A percentile compares a stretch with the other conserved stretches of the same genome.
Conservation (phyloP, 306 rosid genomes). For the Lithocarpus polystachyus region DNA sequence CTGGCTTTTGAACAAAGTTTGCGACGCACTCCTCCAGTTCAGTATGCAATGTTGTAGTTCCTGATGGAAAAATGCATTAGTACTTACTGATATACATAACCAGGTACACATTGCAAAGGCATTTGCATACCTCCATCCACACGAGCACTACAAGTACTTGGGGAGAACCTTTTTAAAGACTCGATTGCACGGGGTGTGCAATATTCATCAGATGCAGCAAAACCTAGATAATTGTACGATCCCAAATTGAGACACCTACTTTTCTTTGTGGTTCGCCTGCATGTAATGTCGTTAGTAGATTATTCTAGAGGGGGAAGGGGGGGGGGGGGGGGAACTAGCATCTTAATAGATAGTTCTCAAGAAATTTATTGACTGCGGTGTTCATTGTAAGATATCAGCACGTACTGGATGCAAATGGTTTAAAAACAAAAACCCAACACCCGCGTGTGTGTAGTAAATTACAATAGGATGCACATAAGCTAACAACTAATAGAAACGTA, state of each 20-base stretch:
- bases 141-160: conserved; percentile 86
- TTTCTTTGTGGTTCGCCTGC: conserved; percentile 62
- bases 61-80: conserved; percentile 28
- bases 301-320: background rate
- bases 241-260: conserved; percentile 89
- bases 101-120: conserved; percentile 10
- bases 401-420: background rate
- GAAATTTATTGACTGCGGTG: background rate
- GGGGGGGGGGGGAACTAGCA: background rate
- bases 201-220: conserved; percentile 89
- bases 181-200: conserved; percentile 85
- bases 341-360: background rate
- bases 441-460: background rate
- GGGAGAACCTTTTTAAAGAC: conserved; percentile 64
- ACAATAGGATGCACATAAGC: background rate
- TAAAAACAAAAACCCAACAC: background rate
- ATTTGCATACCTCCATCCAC: conserved; percentile 69
- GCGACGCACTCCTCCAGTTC: conserved; percentile 78
- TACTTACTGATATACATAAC: background rate
- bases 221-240: conserved; percentile 90
- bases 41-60: conserved; percentile 63
- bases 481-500: background rate
- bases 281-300: background rate
- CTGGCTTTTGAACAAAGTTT: conserved; percentile 62
- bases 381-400: background rate